A percentile compares a stretch with the other conserved stretches of the same genome.
These are phyloP conservation scores for Aspergillus niger DNA, from an alignment of 2,329 filamentous ascomycete genomes.

Conservation along the genomic window DNA sequence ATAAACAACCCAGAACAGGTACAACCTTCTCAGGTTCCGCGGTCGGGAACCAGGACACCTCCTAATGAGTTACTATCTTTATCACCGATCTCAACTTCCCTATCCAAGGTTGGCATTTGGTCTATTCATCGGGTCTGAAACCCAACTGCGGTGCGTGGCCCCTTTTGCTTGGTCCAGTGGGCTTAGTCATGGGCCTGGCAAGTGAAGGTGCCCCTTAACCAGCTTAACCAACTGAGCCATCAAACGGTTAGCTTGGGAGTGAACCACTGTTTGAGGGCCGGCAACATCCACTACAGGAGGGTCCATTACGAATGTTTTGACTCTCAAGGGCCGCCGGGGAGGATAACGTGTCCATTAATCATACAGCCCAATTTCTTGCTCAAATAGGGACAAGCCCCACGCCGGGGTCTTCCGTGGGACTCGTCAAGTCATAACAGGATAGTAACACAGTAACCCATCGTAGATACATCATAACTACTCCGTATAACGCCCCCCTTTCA, in stretches of 20 bases:
- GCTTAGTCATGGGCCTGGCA: neutral
- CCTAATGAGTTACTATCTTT: too few species aligned
- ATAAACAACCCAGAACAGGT: too few species aligned
- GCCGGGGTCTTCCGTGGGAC: neutral
- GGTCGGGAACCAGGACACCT: too few species aligned
- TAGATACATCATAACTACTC: neutral
- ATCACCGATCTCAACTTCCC: neutral
- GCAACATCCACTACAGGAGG: neutral
- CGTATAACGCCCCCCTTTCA: slow-evolving; percentile 3
- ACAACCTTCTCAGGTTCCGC: too few species aligned
- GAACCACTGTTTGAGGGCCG: neutral
- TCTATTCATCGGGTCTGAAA: neutral
- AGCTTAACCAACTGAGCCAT: too few species aligned
- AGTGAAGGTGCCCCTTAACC: too few species aligned
- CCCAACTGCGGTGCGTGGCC: neutral
- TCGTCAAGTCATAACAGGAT: neutral
- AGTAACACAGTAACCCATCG: neutral
- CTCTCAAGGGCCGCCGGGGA: neutral
- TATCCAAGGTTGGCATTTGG: neutral
- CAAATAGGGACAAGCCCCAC: neutral
- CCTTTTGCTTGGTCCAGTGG: neutral
- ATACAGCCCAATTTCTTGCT: neutral
- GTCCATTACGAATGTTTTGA: neutral
- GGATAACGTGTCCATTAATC: neutral
- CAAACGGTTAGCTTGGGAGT: too few species aligned